phyloP scores from a whole-genome alignment of 768 basidiomycete species.

The Stropharia rugosoannulata region DNA sequence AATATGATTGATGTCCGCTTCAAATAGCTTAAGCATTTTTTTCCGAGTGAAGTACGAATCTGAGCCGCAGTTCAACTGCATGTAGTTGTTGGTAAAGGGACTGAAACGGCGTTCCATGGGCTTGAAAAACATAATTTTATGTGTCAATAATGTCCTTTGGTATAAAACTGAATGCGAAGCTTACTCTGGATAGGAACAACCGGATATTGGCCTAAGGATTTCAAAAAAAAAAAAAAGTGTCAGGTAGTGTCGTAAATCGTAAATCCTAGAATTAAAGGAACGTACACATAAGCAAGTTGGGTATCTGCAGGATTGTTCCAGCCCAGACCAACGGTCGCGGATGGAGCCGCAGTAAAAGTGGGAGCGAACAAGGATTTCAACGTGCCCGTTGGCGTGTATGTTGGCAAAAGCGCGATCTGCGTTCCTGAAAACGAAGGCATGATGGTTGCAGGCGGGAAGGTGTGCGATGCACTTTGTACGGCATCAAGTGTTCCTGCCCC shows the following conservation, averaged over 20 bases:
- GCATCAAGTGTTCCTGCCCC: conserved; percentile 63
- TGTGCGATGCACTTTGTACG: conserved; percentile 43
- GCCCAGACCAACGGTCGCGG: conserved; percentile 60
- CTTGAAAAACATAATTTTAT: conserved; percentile 22
- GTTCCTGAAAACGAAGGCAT: conserved; percentile 52
- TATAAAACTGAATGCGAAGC: conserved; percentile 13
- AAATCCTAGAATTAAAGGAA: neutral
- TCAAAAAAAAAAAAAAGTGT: neutral
- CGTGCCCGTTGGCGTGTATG: conserved; percentile 70
- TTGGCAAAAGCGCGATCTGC: conserved; percentile 54
- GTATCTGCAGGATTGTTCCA: conserved; percentile 77
- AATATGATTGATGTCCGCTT: too few species aligned
- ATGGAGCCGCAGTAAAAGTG: conserved; percentile 58
- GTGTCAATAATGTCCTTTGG: neutral
- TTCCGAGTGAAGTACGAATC: neutral
- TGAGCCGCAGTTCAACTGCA: conserved; percentile 26
- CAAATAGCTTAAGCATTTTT: neutral
- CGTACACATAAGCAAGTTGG: conserved; percentile 49
- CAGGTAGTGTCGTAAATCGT: neutral
- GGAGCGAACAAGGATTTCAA: conserved; percentile 62
- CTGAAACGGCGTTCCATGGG: conserved; percentile 59
- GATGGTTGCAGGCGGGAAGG: conserved; percentile 68
- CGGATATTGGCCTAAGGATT: conserved; percentile 44
- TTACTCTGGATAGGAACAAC: conserved; percentile 64
- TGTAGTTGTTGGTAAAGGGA: conserved; percentile 43